Conservation (phyloP, 441 rosid genomes). For the Erodium texanum region DNA sequence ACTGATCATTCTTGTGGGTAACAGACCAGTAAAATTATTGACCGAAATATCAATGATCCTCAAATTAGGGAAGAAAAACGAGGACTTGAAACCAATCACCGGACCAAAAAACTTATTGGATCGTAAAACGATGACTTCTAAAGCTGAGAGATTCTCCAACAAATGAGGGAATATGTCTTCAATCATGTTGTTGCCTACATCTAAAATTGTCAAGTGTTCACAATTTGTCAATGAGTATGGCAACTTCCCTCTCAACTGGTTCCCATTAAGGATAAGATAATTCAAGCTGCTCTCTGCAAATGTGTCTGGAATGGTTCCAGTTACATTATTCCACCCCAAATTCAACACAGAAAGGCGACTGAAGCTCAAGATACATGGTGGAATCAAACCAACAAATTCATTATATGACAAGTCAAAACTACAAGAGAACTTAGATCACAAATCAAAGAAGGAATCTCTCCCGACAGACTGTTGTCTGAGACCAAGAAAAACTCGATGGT, state of each 20-base stretch:
- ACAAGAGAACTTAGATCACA: neutral
- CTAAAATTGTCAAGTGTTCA: neutral
- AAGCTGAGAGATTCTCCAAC: slow-evolving; percentile 9
- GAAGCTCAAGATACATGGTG: neutral
- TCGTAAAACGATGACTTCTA: slow-evolving; percentile 12
- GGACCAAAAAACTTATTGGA: slow-evolving; percentile 9
- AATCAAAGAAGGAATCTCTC: neutral
- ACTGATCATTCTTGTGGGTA: neutral
- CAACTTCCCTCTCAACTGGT: neutral
- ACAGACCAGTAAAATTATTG: neutral
- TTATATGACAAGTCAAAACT: neutral
- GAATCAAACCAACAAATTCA: neutral
- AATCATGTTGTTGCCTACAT: slow-evolving; percentile 4
- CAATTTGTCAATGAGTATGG: neutral
- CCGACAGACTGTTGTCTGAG: neutral
- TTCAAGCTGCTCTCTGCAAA: neutral
- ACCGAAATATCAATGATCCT: neutral
- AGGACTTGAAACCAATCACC: slow-evolving; percentile 6
- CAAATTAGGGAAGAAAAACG: slow-evolving; percentile 1
- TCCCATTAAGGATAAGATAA: neutral
- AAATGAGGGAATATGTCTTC: slow-evolving; percentile 15
- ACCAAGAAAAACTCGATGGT: neutral
- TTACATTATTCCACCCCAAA: neutral
- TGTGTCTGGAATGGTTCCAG: neutral
- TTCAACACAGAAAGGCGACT: neutral